phyloP scores from a whole-genome alignment of 306 rosid genomes.

The Elaeagnus macrophylla region DNA sequence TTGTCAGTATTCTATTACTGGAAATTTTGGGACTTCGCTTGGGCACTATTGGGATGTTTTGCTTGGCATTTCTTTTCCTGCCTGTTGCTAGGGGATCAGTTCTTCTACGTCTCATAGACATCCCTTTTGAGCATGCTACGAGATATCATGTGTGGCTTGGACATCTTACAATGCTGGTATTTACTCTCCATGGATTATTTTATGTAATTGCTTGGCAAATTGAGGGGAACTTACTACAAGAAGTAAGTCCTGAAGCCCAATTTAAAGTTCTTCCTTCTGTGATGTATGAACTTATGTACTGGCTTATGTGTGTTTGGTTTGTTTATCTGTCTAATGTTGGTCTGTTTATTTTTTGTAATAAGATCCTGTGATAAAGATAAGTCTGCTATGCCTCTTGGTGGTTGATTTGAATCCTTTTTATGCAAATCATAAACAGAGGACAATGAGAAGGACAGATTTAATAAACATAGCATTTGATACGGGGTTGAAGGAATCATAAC shows the following conservation, averaged over 20 bases:
- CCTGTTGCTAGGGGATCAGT: conserved; percentile 88
- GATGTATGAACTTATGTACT: not conserved
- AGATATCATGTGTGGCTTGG: conserved; percentile 94
- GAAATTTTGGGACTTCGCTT: conserved; percentile 50
- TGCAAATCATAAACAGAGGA: too few species aligned
- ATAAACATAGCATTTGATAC: too few species aligned
- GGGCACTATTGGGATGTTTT: conserved; percentile 53
- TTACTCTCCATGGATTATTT: conserved; percentile 73
- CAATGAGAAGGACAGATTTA: too few species aligned
- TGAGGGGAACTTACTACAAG: conserved; percentile 36
- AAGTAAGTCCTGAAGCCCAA: conserved; percentile 41
- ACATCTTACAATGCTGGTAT: conserved; percentile 84
- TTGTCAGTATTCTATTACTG: conserved; percentile 45
- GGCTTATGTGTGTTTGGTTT: not conserved
- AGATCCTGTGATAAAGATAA: too few species aligned
- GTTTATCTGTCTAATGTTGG: too few species aligned
- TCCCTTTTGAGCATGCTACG: conserved; percentile 89
- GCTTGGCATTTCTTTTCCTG: conserved; percentile 68
- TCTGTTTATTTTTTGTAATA: too few species aligned
- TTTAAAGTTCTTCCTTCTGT: not conserved
- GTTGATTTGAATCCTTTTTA: too few species aligned
- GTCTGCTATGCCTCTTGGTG: too few species aligned
- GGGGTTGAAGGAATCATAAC: too few species aligned
- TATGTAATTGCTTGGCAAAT: conserved; percentile 52
- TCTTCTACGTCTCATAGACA: conserved; percentile 68